Base-by-base conservation (phyloP, 2,329 filamentous ascomycete genomes). In the Fusarium sp. region DNA sequence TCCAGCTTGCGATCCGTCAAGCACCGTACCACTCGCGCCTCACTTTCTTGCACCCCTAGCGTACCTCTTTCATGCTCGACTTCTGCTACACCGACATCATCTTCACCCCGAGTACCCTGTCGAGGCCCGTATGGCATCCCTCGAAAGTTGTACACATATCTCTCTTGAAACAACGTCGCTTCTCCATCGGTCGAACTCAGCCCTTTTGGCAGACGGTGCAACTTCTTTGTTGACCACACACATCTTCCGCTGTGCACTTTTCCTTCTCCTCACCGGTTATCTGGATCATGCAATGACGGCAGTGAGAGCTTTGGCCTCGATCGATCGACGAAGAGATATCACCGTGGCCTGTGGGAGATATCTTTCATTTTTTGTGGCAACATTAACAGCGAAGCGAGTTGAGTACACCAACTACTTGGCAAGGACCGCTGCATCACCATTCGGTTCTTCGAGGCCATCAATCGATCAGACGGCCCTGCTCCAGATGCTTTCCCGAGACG, bases 11-110 rank as follows among this genome's bases (percentile, higher is more conserved):
- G 90, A 93, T 61, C 86, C 90, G 4, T 83, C 86, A 18, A 90
- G 90, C 65, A 84, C 87, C 30, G 86, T 89, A 10, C 85, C 89
- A 10, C 84, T 98, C 43, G 90, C 96, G 62, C 90, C 93, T 11
- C 86, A 90, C 54, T 89, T 91, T 42, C 84, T 98, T 16, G 88
- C 90, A 26, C 92, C 94, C 0, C 84, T 97, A 11, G 86, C 92
- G 31, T 90, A 93, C 74, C 86, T 98, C 11, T 90, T 97, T 65
- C 92, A 93, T 64, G 90, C 91, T 18, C 91, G 93, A n/a, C 86
- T 98, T 30, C 84, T 96, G 39, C 86, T 99, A 11, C 93, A 97
- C 79, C 89, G 96, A 43, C 94, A 97, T 75, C 98, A 98, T 75
- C 84, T 98, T 11, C 90, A 90, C 0, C 92, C 94, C 0, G 84